Conservation (phyloP, 2,329 filamentous ascomycete species). For the Stemphylium lycopersici region DNA sequence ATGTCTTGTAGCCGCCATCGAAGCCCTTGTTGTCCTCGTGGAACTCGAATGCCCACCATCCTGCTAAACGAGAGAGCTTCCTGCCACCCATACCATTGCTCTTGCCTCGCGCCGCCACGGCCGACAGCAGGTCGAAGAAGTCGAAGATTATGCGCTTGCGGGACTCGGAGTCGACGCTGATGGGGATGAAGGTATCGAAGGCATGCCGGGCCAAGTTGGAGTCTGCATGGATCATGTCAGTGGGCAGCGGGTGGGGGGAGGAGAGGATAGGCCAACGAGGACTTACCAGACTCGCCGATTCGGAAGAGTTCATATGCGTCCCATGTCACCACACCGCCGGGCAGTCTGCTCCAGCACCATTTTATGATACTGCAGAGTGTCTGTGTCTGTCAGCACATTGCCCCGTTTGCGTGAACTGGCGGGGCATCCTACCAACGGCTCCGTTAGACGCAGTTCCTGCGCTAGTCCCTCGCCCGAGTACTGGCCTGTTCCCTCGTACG, state of each 20-base stretch:
- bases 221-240: conserved; percentile 61
- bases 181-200: conserved; percentile 93
- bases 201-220: conserved; percentile 90
- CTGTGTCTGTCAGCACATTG: conserved; percentile 54
- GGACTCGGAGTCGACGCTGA: conserved; percentile 87
- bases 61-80: conserved; percentile 92
- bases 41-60: conserved; percentile 99
- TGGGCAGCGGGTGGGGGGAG: conserved; percentile 1
- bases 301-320: conserved; percentile 96
- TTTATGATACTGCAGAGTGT: conserved; percentile 93
- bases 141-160: conserved; percentile 90
- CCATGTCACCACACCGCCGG: conserved; percentile 93
- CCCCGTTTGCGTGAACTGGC: background rate
- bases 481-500: conserved; percentile 62
- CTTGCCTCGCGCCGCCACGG: conserved; percentile 91
- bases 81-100: conserved; percentile 89
- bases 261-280: conserved; percentile 2
- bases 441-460: conserved; percentile 89
- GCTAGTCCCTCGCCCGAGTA: conserved; percentile 72
- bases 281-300: conserved; percentile 85
- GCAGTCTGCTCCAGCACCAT: conserved; percentile 96
- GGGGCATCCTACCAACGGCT: conserved; percentile 76
- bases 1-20: conserved; percentile 89
- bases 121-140: conserved; percentile 92
- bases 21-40: conserved; percentile 87